Base-by-base conservation (phyloP, 2,329 filamentous ascomycete genomes). In the Dothideomycetidae sp. region DNA sequence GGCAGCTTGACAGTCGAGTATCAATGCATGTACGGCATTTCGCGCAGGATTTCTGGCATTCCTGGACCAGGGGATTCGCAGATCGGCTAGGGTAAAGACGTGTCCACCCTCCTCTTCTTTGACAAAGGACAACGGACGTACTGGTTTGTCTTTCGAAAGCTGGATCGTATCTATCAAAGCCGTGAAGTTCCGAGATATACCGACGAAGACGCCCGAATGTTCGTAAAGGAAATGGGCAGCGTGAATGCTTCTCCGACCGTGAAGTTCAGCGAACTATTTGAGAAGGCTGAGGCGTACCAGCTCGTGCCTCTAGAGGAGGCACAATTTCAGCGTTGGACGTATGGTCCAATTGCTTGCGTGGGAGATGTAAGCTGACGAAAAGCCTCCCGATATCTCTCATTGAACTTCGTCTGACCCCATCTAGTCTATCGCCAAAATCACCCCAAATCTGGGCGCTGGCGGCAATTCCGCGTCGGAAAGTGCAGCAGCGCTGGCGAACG, bases 21-120 rank as follows among this genome's bases (percentile, higher is more conserved):
- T 26, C 41, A 44, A 9, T 61, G 58, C 44, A 53, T 53, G n/a
- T 63, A 59, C 31, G 59, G 60, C 4, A 62, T 61, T 10, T 52
- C 57, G 2, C 44, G 55, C 11, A 19, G 52, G 10, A 49, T 55
- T 2, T 10, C 35, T 5, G 46, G 44, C 1, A 15, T 47, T 5
- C 35, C 43, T 9, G n/a, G 41, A 10, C 31, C 19, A 5, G 46
- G 48, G 2, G 42, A 49, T 11, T 28, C 48, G 13, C 37, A 48
- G 36, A 37, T 46, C 1, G 40, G 42, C 3, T 44, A 45, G 18
- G 51, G 50, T 34, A 40, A 50, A 10, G 48, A 45, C 5, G 37
- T 31, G 3, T 51, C 50, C 0, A 46, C 50, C 10, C 44, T 60
- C 1, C 40, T 58, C 4, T 44, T 53, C 2, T 49, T 50, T 2